Evolutionary conservation across 352 stramenopile species (phyloP).

Genomic region (Globisporangium recalcitrans): DNA sequence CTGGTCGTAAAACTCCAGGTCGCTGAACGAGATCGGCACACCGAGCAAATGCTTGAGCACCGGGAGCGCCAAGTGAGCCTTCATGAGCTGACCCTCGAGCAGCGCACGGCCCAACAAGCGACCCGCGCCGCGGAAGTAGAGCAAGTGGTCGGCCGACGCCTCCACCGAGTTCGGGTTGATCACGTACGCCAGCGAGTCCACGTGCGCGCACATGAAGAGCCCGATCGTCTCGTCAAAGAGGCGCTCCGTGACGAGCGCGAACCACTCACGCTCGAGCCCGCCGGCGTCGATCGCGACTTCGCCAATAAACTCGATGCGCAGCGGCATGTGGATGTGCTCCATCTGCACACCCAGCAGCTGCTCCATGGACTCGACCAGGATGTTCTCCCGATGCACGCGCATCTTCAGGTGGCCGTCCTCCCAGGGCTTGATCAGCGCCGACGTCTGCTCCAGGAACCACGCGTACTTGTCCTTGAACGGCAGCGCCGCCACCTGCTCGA

Average conservation of each 20-base stretch:
- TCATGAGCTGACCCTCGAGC: slow-evolving; percentile 93
- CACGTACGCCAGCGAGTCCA: slow-evolving; percentile 74
- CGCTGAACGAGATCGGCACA: slow-evolving; percentile 83
- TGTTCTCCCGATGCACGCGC: slow-evolving; percentile 79
- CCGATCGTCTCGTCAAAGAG: slow-evolving; percentile 87
- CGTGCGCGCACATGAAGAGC: slow-evolving; percentile 82
- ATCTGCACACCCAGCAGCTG: slow-evolving; percentile 79
- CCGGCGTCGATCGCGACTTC: slow-evolving; percentile 88
- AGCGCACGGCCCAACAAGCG: slow-evolving; percentile 94
- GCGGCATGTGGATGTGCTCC: slow-evolving; percentile 83
- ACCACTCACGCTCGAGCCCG: slow-evolving; percentile 88
- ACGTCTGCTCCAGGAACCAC: slow-evolving; percentile 83
- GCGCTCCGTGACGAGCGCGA: slow-evolving; percentile 74
- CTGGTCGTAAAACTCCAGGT: slow-evolving; percentile 87
- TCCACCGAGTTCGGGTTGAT: slow-evolving; percentile 83
- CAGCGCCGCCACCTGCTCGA: slow-evolving; percentile 78
- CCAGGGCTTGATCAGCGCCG: slow-evolving; percentile 80
- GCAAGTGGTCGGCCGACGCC: slow-evolving; percentile 90
- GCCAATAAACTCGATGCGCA: slow-evolving; percentile 86
- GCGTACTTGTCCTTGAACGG: slow-evolving; percentile 88
- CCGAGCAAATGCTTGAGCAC: slow-evolving; percentile 84
- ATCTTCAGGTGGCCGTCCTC: slow-evolving; percentile 84
- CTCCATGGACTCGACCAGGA: slow-evolving; percentile 83
- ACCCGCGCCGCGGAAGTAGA: slow-evolving; percentile 96
- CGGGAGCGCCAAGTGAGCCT: slow-evolving; percentile 75